Evolutionary conservation across 805 yeast species (phyloP).

Genomic region (Komagataella mondaviorum): DNA sequence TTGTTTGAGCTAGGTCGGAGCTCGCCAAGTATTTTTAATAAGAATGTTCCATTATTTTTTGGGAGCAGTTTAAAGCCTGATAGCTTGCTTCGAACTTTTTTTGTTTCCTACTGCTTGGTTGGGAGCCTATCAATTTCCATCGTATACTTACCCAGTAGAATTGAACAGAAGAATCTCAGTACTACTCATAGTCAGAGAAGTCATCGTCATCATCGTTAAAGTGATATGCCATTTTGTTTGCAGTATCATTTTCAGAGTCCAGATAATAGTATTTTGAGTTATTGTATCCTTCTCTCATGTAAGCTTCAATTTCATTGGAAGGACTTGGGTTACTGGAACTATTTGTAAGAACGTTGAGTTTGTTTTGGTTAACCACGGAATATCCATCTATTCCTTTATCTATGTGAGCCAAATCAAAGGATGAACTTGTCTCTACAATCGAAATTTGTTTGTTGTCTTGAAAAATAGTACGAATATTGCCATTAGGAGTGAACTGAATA

Average conservation of each 20-base stretch:
- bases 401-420: slow-evolving; percentile 17
- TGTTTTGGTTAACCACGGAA: slow-evolving; percentile 4
- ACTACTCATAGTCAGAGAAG: slow-evolving; percentile 1
- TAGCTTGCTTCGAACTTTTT: not conserved
- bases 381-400: slow-evolving; percentile 23
- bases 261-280: not conserved
- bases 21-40: not conserved
- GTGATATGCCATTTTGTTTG: slow-evolving; percentile 1
- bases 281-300: slow-evolving; percentile 18
- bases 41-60: no score
- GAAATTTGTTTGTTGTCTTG: slow-evolving; percentile 30
- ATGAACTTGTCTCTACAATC: slow-evolving; percentile 30
- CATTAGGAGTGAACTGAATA: slow-evolving; percentile 50
- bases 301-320: slow-evolving; percentile 18
- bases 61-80: not conserved
- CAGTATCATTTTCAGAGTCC: slow-evolving; percentile 1
- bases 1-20: not conserved
- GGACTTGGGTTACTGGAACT: slow-evolving; percentile 10
- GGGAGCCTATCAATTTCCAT: not conserved
- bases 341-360: not conserved
- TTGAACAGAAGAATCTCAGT: not conserved
- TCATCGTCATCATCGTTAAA: slow-evolving; percentile 3
- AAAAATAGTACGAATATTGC: slow-evolving; percentile 33
- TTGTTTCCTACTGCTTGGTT: not conserved
- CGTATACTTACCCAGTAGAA: not conserved